Conservation (phyloP, 2,329 filamentous ascomycete genomes). For the Cercospora sp. region DNA sequence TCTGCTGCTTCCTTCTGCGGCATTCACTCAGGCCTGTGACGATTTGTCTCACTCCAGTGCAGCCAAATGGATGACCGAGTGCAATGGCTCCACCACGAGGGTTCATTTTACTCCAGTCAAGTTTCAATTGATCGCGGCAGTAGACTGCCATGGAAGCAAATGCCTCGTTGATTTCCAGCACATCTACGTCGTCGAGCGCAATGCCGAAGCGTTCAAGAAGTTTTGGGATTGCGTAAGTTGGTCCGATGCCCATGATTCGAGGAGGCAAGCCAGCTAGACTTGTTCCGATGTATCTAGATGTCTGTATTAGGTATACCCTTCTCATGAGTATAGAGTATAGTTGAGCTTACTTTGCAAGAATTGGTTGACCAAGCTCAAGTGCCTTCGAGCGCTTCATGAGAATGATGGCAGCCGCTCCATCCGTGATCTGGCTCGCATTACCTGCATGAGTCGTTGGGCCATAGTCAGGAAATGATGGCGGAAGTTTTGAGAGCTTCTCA, state of each 20-base stretch:
- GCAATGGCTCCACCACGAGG: slow-evolving; percentile 90
- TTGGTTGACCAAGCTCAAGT: slow-evolving; percentile 65
- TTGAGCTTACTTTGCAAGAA: slow-evolving; percentile 73
- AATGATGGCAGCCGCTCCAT: slow-evolving; percentile 80
- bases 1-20: slow-evolving; percentile 64
- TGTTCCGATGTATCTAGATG: slow-evolving; percentile 52
- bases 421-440: slow-evolving; percentile 79
- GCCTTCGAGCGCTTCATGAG: slow-evolving; percentile 76
- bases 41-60: slow-evolving; percentile 79
- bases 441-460: slow-evolving; percentile 74
- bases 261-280: slow-evolving; percentile 59
- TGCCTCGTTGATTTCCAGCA: slow-evolving; percentile 92
- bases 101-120: slow-evolving; percentile 73
- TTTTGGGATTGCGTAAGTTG: slow-evolving; percentile 79
- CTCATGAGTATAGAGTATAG: neutral
- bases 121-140: slow-evolving; percentile 67
- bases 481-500: slow-evolving; percentile 69
- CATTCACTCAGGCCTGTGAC: slow-evolving; percentile 69
- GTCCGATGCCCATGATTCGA: slow-evolving; percentile 91
- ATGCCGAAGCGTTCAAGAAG: slow-evolving; percentile 55
- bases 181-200: slow-evolving; percentile 61
- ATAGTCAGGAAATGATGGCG: slow-evolving; percentile 75
- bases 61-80: slow-evolving; percentile 77
- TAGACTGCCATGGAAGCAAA: slow-evolving; percentile 65
- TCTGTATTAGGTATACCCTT: neutral